Evolutionary conservation across 2,329 filamentous ascomycete species (phyloP).

Genomic region (Aspergillus vadensis): DNA sequence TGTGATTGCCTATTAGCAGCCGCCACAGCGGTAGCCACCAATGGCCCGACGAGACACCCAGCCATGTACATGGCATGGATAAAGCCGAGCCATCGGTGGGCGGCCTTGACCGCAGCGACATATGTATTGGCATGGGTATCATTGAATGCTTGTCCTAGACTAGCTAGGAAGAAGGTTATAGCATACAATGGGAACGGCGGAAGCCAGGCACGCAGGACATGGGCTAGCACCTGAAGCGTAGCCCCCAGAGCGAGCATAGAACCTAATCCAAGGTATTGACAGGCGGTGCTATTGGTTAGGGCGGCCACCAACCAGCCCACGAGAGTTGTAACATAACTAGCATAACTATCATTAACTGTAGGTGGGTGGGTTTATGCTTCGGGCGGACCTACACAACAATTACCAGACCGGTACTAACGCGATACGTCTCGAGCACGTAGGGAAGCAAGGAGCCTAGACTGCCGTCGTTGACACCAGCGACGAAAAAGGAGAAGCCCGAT

Average conservation of each 20-base stretch:
- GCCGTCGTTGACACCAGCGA: slow-evolving; percentile 66
- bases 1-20: slow-evolving; percentile 35
- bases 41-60: slow-evolving; percentile 60
- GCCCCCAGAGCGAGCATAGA: slow-evolving; percentile 61
- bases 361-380: neutral
- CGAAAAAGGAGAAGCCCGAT: slow-evolving; percentile 65
- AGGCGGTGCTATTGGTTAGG: slow-evolving; percentile 52
- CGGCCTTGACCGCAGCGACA: slow-evolving; percentile 53
- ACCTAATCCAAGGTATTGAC: slow-evolving; percentile 57
- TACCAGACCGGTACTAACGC: slow-evolving; percentile 55
- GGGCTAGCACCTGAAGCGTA: slow-evolving; percentile 48
- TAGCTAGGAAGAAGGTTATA: slow-evolving; percentile 60
- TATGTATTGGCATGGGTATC: slow-evolving; percentile 67
- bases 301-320: slow-evolving; percentile 63
- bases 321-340: slow-evolving; percentile 59
- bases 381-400: slow-evolving; percentile 51
- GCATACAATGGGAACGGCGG: slow-evolving; percentile 61
- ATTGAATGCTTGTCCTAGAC: slow-evolving; percentile 63
- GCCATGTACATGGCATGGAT: slow-evolving; percentile 65
- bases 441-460: slow-evolving; percentile 65
- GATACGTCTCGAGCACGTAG: slow-evolving; percentile 61
- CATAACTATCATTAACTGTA: neutral
- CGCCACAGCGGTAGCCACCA: slow-evolving; percentile 57
- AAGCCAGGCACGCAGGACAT: slow-evolving; percentile 58
- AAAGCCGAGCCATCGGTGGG: slow-evolving; percentile 64